Conservation (phyloP, 2,329 filamentous ascomycete genomes). For the Lasiodiplodia theobromae region DNA sequence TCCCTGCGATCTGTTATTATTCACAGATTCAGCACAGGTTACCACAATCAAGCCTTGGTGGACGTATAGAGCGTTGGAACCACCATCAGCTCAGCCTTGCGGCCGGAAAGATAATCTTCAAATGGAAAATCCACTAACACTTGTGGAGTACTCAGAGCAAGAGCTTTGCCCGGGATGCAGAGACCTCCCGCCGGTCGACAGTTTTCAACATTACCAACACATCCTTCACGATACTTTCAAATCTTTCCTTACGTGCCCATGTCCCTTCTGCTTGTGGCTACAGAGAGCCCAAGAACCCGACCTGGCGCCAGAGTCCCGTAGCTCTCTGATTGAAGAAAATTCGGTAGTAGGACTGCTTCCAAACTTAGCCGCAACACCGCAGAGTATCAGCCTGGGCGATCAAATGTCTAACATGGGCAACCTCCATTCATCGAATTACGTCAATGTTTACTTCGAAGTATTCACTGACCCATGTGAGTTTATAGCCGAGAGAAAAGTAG, state of each 20-base stretch:
- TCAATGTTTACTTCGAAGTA: not conserved
- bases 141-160: not conserved
- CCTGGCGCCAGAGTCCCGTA: not conserved
- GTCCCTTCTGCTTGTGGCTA: not conserved
- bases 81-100: not conserved
- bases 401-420: not conserved
- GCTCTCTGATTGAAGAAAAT: not conserved
- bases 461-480: not conserved
- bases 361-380: not conserved
- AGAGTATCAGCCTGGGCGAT: not conserved
- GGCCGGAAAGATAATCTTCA: rapidly evolving
- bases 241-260: not conserved
- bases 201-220: not conserved
- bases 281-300: not conserved
- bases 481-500: not conserved
- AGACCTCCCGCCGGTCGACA: not conserved
- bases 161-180: not conserved
- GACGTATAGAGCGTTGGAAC: too few species aligned
- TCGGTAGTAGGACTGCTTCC: not conserved
- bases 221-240: not conserved
- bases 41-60: too few species aligned
- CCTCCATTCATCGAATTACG: too few species aligned
- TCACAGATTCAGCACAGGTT: too few species aligned
- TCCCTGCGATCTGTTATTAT: too few species aligned
- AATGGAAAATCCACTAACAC: not conserved